phyloP scores from a whole-genome alignment of 768 basidiomycete genomes.

The Pisolithus marmoratus region DNA sequence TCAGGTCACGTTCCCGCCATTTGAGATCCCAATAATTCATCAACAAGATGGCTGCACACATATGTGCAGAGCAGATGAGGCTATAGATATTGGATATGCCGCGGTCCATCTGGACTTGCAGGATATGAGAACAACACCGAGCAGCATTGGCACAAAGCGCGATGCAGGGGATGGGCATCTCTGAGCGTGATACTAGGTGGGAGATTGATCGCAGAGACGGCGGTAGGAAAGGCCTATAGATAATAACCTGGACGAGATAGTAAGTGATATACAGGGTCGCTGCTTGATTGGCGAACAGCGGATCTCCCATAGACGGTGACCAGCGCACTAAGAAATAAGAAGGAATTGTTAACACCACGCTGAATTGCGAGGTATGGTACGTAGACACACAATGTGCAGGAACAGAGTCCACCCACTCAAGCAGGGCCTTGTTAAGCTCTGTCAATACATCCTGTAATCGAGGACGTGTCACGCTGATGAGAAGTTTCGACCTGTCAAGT shows the following conservation, averaged over 20 bases:
- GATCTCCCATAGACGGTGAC: constrained; percentile 47
- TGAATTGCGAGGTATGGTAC: neutral
- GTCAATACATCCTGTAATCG: constrained; percentile 57
- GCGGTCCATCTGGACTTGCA: constrained; percentile 44
- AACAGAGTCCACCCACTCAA: constrained; percentile 64
- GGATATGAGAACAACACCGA: constrained; percentile 52
- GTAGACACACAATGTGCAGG: constrained; percentile 56
- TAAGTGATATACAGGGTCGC: constrained; percentile 54
- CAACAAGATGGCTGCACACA: constrained; percentile 49
- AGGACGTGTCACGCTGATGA: constrained; percentile 45
- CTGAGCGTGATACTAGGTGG: constrained; percentile 20
- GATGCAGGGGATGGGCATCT: constrained; percentile 44
- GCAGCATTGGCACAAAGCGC: constrained; percentile 57
- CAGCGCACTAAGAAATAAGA: constrained; percentile 42
- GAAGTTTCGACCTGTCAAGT: constrained; percentile 57
- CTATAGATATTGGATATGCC: constrained; percentile 40
- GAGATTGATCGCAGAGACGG: constrained; percentile 25
- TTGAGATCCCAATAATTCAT: constrained; percentile 56
- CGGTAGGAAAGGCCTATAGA: constrained; percentile 66
- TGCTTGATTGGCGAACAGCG: constrained; percentile 49
- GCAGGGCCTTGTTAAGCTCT: constrained; percentile 63
- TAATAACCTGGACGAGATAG: constrained; percentile 57
- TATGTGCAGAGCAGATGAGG: constrained; percentile 41
- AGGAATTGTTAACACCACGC: neutral
- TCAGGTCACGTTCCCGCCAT: constrained; percentile 35